A percentile compares a stretch with the other conserved stretches of the same genome.
These are phyloP conservation scores for Pseudogymnoascus verrucosus DNA, from an alignment of 2,329 filamentous ascomycete species.

Conservation along the genomic window DNA sequence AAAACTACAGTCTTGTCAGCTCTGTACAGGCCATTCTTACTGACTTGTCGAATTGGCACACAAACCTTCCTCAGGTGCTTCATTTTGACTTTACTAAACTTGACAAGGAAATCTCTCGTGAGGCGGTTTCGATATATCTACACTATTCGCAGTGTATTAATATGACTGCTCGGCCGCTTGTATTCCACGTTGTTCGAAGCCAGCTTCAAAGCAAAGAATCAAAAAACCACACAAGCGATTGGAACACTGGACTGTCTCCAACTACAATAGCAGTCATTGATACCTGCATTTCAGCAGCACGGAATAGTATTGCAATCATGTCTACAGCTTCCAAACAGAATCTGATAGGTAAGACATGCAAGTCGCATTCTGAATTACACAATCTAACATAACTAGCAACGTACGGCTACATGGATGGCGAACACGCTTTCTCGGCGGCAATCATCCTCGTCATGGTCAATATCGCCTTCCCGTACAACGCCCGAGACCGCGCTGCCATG, in stretches of 20 bases:
- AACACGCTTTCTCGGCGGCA: conserved; percentile 47
- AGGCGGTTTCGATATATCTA: conserved; percentile 43
- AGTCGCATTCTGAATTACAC: not conserved
- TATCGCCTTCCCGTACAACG: conserved; percentile 40
- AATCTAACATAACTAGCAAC: conserved; percentile 32
- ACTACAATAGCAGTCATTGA: conserved; percentile 44
- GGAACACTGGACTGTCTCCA: conserved; percentile 39
- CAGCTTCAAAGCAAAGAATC: conserved; percentile 32
- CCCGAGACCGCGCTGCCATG: conserved; percentile 37
- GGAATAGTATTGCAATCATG: conserved; percentile 42
- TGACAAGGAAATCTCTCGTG: conserved; percentile 35
- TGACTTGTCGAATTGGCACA: conserved; percentile 42
- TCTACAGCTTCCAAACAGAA: conserved; percentile 40
- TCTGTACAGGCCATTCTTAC: conserved; percentile 44
- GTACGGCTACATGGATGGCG: conserved; percentile 50
- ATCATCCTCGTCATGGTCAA: conserved; percentile 48
- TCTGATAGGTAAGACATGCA: conserved; percentile 35
- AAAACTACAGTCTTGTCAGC: conserved; percentile 39
- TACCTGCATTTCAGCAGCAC: conserved; percentile 43
- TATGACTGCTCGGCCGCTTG: conserved; percentile 46
- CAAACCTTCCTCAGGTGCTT: conserved; percentile 38
- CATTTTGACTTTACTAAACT: conserved; percentile 40
- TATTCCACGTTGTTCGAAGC: conserved; percentile 45
- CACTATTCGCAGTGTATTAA: conserved; percentile 52
- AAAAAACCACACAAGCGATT: conserved; percentile 32